Conservation (phyloP, 306 rosid species). For the Canavalia ensiformis region DNA sequence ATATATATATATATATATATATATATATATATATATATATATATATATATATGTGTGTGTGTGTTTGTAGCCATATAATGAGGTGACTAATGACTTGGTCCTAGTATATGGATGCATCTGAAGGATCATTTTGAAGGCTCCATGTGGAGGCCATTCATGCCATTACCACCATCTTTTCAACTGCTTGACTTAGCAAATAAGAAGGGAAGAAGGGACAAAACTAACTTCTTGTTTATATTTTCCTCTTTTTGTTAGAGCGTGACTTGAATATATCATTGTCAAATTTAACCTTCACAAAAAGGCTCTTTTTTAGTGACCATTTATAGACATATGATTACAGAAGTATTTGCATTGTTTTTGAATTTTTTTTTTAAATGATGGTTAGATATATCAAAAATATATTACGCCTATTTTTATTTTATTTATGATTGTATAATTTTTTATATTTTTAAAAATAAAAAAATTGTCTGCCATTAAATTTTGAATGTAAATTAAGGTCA, state of each 20-base stretch:
- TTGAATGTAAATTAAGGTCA: too few relatives aligned
- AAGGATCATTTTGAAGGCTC: constrained; percentile 55
- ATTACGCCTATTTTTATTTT: too few relatives aligned
- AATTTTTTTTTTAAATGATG: too few relatives aligned
- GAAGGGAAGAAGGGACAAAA: constrained; percentile 35
- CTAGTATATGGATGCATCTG: constrained; percentile 42
- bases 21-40: background rate
- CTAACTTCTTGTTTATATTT: constrained; percentile 20
- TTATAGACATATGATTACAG: background rate
- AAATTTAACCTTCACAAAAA: background rate
- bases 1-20: background rate
- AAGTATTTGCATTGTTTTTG: too few relatives aligned
- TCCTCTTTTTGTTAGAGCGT: background rate
- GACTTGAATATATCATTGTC: background rate
- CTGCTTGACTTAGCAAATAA: constrained; percentile 49
- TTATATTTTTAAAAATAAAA: too few relatives aligned
- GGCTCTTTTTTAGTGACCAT: background rate
- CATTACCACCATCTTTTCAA: constrained; percentile 48
- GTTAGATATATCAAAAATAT: too few relatives aligned
- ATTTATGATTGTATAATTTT: too few relatives aligned
- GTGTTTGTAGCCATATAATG: background rate
- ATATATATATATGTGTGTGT: background rate
- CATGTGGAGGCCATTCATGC: constrained; percentile 68
- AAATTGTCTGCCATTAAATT: too few relatives aligned
- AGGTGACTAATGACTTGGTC: constrained; percentile 42